Percentiles rank a stretch among this genome's conserved stretches.
phyloP scores from a whole-genome alignment of 225 moss, liverwort and hornwort species.

The Marchantia paleacea region DNA sequence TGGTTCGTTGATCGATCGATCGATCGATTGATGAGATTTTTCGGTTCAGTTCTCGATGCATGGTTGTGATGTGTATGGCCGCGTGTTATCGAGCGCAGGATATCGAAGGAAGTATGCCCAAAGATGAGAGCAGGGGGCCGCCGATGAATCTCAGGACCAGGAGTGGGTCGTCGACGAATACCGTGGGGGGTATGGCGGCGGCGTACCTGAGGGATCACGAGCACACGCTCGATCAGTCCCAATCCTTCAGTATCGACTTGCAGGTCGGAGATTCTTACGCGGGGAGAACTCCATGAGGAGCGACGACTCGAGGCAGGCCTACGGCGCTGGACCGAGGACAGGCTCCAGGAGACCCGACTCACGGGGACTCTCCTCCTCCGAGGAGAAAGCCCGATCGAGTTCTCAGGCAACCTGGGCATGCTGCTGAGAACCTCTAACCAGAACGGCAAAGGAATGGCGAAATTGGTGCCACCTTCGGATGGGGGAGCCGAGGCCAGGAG shows the following conservation, averaged over 20 bases:
- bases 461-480: constrained; percentile 7
- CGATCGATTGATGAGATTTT: not conserved
- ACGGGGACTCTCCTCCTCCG: constrained; percentile 9
- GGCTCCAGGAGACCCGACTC: constrained; percentile 21
- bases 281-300: constrained; percentile 23
- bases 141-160: constrained; percentile 22
- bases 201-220: constrained; percentile 4
- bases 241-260: constrained; percentile 22
- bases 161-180: constrained; percentile 17
- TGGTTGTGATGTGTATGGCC: not conserved
- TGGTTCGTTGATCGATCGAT: not conserved
- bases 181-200: not conserved
- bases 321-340: constrained; percentile 22
- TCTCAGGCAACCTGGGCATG: constrained; percentile 27
- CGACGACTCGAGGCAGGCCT: constrained; percentile 19
- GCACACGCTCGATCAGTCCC: constrained; percentile 19
- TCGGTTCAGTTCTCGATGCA: not conserved
- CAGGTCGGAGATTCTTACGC: constrained; percentile 18
- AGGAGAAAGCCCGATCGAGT: constrained; percentile 23
- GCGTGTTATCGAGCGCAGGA: constrained; percentile 19
- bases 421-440: constrained; percentile 27
- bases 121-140: constrained; percentile 22
- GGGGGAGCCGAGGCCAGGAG: constrained; percentile 12
- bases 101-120: constrained; percentile 23
- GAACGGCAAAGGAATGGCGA: constrained; percentile 18